Base-by-base conservation (phyloP, 2,329 filamentous ascomycete genomes). In the Xylaria sp. region DNA sequence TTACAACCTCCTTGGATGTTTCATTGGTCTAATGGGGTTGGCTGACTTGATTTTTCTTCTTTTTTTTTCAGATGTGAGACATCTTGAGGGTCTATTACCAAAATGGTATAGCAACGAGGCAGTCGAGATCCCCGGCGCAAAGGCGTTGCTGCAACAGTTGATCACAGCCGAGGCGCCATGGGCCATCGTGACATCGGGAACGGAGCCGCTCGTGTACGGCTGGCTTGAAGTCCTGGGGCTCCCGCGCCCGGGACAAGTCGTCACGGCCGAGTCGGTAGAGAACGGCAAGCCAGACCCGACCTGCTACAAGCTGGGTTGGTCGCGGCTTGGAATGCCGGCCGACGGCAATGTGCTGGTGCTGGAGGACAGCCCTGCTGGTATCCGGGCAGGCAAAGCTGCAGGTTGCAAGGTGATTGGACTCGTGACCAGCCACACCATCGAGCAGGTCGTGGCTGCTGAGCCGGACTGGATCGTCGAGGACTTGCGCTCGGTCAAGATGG, bases 401-500 rank as follows among this genome's bases (percentile, higher is more conserved):
- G 92, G 91, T 1, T 96, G 89, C 77, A 87, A 83, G 70, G 92
- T 96, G 10, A 76, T 96, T 51, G 92, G 87, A n/a, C 76, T 97
- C 57, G 84, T 89, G 58, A 96, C 92, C 57, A 95, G 90, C 70
- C 92, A 96, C 76, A 85, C 83, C 30, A 78, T 87, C 51, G 84
- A 86, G 67, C 84, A 92, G 76, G 81, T 96, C 54, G 76, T 80
- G 62, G 83, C 82, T 52, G 91, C 91, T 3, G 87, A 84, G n/a
- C 91, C 92, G 50, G 91, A 96, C 77, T 96, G 90, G 87, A 85
- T 96, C 55, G 87, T 96, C 59, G 79, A 80, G 73, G 91, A 97
- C 75, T 79, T 96, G 76, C 79, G 81, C 59, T 92, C 89, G 65
- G 84, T 96, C 63, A 83, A 76, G 67, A 76, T 95, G 68, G 76